phyloP scores from a whole-genome alignment of 2,329 filamentous ascomycete species.

The Ophiognomonia clavigignenti-juglandacearum region DNA sequence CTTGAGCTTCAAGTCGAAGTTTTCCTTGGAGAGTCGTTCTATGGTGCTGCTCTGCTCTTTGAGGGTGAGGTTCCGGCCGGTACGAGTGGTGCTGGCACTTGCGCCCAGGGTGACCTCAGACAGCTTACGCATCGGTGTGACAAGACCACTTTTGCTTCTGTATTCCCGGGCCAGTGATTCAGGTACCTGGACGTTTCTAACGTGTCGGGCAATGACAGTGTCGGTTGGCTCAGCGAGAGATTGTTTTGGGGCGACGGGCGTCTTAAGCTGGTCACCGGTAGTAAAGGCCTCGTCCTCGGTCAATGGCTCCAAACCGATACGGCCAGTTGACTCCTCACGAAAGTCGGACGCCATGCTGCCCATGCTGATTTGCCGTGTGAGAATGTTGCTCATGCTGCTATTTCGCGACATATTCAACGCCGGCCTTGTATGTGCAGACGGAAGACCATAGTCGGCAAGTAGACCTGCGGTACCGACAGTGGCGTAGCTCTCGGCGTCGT shows the following conservation, averaged over 20 bases:
- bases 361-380: slow-evolving; percentile 77
- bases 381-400: slow-evolving; percentile 43
- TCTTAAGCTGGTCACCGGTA: slow-evolving; percentile 52
- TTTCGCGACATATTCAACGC: slow-evolving; percentile 42
- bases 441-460: slow-evolving; percentile 73
- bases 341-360: slow-evolving; percentile 84
- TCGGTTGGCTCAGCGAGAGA: slow-evolving; percentile 68
- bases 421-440: slow-evolving; percentile 72
- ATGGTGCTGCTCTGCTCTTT: slow-evolving; percentile 98
- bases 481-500: slow-evolving; percentile 67
- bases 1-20: slow-evolving; percentile 95
- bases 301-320: slow-evolving; percentile 35
- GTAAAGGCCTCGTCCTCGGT: slow-evolving; percentile 40
- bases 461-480: slow-evolving; percentile 49
- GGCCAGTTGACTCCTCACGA: slow-evolving; percentile 44
- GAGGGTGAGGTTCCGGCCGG: slow-evolving; percentile 72
- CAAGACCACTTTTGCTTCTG: slow-evolving; percentile 64
- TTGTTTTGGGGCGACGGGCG: slow-evolving; percentile 60
- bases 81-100: slow-evolving; percentile 46
- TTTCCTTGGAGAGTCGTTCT: slow-evolving; percentile 93
- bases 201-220: slow-evolving; percentile 81
- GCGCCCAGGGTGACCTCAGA: slow-evolving; percentile 47
- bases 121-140: slow-evolving; percentile 49
- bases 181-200: slow-evolving; percentile 85
- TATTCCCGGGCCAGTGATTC: slow-evolving; percentile 85